Percentiles rank a stretch among this genome's conserved stretches.
These are phyloP conservation scores for Tricholoma sp. DNA, from an alignment of 768 basidiomycete species.

Conservation along the genomic window DNA sequence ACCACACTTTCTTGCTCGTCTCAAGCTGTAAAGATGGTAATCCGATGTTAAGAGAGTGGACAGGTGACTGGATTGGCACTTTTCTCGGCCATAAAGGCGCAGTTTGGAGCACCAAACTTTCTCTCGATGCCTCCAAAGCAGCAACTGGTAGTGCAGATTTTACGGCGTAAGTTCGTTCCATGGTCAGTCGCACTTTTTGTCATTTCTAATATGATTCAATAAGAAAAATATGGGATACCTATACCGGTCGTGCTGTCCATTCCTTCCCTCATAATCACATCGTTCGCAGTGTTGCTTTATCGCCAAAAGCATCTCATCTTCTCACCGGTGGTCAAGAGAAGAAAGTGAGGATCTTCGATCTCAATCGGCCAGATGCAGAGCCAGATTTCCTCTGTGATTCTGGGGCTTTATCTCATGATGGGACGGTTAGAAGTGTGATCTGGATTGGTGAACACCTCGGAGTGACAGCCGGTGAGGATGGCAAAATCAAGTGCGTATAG, in stretches of 20 bases:
- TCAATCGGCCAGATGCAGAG: slow-evolving; percentile 80
- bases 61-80: slow-evolving; percentile 97
- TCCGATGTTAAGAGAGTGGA: slow-evolving; percentile 95
- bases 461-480: slow-evolving; percentile 90
- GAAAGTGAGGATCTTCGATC: slow-evolving; percentile 93
- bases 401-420: slow-evolving; percentile 70
- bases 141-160: slow-evolving; percentile 96
- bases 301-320: slow-evolving; percentile 61
- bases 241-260: slow-evolving; percentile 78
- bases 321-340: slow-evolving; percentile 96
- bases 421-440: slow-evolving; percentile 87
- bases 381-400: slow-evolving; percentile 71
- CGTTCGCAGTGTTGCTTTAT: slow-evolving; percentile 90
- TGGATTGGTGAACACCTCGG: slow-evolving; percentile 88
- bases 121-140: slow-evolving; percentile 77
- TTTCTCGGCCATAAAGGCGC: slow-evolving; percentile 91
- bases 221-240: slow-evolving; percentile 97
- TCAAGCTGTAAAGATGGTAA: slow-evolving; percentile 99
- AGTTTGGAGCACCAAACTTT: slow-evolving; percentile 95
- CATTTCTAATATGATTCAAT: slow-evolving; percentile 9
- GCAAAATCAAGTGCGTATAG: slow-evolving; percentile 69
- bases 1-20: slow-evolving; percentile 83
- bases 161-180: slow-evolving; percentile 67
- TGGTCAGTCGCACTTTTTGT: slow-evolving; percentile 3
- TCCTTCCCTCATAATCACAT: slow-evolving; percentile 99